Evolutionary conservation across 2,329 filamentous ascomycete species (phyloP), one percentile per base, ranked within the genome.

Genomic region (Trichoderma sp.): DNA sequence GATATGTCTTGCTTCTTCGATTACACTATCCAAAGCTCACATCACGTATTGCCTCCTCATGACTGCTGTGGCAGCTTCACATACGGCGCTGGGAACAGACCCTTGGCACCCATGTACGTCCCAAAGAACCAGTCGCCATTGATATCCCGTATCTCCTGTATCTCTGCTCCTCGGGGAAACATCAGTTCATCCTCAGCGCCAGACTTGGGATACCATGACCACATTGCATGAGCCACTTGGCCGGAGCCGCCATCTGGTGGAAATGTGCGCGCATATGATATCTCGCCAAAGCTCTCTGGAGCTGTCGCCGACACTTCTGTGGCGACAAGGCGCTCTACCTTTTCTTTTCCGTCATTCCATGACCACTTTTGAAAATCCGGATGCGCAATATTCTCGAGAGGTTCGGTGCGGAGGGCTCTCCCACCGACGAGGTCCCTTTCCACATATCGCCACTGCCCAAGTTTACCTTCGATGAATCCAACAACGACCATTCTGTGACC

Each of bases 81-180:
- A 85, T 95, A 95, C 8, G 89, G 88, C 7, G 91, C 90, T 5
- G 95, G 95, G 78, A 98, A 97, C 74, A 98, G 77, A 0, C 94
- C 95, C 76, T 89, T 90, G 28, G 83, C 84, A 0, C 94, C 94
- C 82, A 94, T 94, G 84, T 97, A 98, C 32, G 90, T 90, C 0
- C 95, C 95, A 82, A 91, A 92, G 77, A 88, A 94, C 95, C 95
- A 98, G 79, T 97, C 94, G 20, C 91, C 93, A 79, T 97, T 97
- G 62, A 97, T 89, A 80, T 96, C 92, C 79, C 95, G 92, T 47
- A 92, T 89, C 82, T 98, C 95, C 7, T 87, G 86, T 15, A 98
- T 88, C 80, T 96, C 93, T 0, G 95, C 94, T 11, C 92, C 91
- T 65, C 90, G 90, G 0, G 95, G 95, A 76, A 98, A 98, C 73